Conservation (phyloP, 306 rosid species). For the Argentina anserina region DNA sequence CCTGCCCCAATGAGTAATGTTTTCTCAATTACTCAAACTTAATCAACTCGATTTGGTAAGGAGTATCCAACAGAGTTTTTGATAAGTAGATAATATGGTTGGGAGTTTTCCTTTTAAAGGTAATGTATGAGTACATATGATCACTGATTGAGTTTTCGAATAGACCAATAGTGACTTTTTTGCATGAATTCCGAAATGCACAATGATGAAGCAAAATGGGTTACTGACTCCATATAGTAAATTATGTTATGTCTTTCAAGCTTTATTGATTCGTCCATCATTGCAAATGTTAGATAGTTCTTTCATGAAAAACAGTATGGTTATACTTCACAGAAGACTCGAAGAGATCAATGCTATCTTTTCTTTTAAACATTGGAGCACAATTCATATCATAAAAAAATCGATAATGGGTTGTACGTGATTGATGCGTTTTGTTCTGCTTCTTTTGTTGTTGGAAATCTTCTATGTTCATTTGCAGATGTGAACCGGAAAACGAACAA, state of each 20-base stretch:
- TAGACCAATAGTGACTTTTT: neutral
- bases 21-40: slow-evolving; percentile 1
- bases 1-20: slow-evolving; percentile 20
- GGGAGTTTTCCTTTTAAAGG: neutral
- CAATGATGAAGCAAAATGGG: neutral
- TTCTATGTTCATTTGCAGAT: neutral
- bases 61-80: neutral
- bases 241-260: neutral
- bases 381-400: neutral
- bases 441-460: neutral
- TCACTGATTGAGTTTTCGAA: neutral
- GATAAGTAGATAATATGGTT: neutral
- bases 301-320: neutral
- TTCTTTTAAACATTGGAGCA: neutral
- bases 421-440: neutral
- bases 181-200: neutral
- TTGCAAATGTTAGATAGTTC: neutral
- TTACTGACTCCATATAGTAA: neutral
- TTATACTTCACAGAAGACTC: neutral
- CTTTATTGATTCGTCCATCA: neutral
- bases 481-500: neutral
- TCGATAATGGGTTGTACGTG: neutral
- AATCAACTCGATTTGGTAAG: neutral
- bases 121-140: neutral
- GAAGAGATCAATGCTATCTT: neutral